These are phyloP conservation scores for Corylus avellana DNA, from an alignment of 306 rosid species.

Conservation along the genomic window DNA sequence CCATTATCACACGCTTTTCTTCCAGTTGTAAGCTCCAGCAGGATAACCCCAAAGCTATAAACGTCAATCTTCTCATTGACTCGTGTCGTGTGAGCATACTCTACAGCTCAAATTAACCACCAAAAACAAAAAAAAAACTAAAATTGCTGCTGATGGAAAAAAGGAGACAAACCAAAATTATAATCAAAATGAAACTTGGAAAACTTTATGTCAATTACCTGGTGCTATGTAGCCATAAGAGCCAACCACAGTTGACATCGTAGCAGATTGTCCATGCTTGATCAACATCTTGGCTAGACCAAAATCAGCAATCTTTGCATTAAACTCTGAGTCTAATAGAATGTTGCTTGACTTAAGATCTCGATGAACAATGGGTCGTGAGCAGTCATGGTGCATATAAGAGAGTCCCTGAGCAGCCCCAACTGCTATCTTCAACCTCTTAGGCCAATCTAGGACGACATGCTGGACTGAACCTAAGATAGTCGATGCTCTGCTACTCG, in stretches of 20 bases:
- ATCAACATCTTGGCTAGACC: slow-evolving; percentile 77
- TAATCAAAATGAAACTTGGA: not conserved
- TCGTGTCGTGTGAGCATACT: slow-evolving; percentile 53
- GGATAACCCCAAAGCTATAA: slow-evolving; percentile 68
- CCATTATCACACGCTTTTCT: slow-evolving; percentile 54
- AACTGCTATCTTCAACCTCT: slow-evolving; percentile 63
- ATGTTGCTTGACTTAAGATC: slow-evolving; percentile 82
- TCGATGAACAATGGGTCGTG: slow-evolving; percentile 68
- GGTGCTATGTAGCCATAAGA: slow-evolving; percentile 93
- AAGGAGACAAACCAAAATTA: not conserved
- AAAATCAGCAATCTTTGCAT: slow-evolving; percentile 81
- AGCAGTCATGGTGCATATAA: slow-evolving; percentile 89
- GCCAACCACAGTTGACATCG: slow-evolving; percentile 74
- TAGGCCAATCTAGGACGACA: slow-evolving; percentile 59
- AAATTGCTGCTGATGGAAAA: not conserved
- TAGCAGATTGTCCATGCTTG: slow-evolving; percentile 66
- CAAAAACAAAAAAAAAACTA: not conserved
- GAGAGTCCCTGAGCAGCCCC: slow-evolving; percentile 79
- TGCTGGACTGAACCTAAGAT: slow-evolving; percentile 32
- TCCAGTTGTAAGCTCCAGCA: slow-evolving; percentile 66
- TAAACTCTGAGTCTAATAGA: slow-evolving; percentile 66
- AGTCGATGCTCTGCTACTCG: slow-evolving; percentile 20
- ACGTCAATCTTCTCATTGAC: slow-evolving; percentile 72
- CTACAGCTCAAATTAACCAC: slow-evolving; percentile 38
- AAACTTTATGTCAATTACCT: slow-evolving; percentile 42